Evolutionary conservation across 805 yeast species (phyloP).

Genomic region (Metschnikowia cubensis): DNA sequence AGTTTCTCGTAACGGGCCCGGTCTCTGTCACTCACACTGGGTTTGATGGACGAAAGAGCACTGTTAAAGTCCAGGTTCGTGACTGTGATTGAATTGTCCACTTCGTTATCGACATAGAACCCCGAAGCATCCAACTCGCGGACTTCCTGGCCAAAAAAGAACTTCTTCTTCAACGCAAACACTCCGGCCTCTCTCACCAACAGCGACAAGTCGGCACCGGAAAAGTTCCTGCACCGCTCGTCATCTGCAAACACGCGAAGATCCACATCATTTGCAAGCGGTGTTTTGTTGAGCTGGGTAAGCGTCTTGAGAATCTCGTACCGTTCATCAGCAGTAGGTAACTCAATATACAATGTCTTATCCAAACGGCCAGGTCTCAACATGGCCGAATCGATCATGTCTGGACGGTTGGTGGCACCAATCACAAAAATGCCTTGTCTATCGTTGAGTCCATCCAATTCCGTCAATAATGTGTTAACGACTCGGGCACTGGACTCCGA

Average conservation of each 20-base stretch:
- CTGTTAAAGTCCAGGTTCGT: conserved; percentile 59
- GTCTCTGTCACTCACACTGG: conserved; percentile 87
- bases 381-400: conserved; percentile 98
- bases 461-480: conserved; percentile 90
- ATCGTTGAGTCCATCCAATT: conserved; percentile 90
- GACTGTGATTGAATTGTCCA: conserved; percentile 47
- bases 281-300: conserved; percentile 68
- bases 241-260: conserved; percentile 62
- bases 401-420: conserved; percentile 97
- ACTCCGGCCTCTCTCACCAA: conserved; percentile 94
- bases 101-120: conserved; percentile 28
- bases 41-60: conserved; percentile 75
- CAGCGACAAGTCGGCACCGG: conserved; percentile 95
- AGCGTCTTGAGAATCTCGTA: conserved; percentile 78
- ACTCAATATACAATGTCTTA: conserved; percentile 85
- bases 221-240: conserved; percentile 79
- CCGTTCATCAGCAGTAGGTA: conserved; percentile 77
- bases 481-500: conserved; percentile 91
- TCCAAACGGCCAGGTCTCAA: conserved; percentile 94
- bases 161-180: conserved; percentile 70
- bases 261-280: conserved; percentile 61
- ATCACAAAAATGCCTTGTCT: conserved; percentile 89
- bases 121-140: conserved; percentile 38
- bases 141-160: conserved; percentile 45
- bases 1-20: conserved; percentile 70